A percentile compares a stretch with the other conserved stretches of the same genome.
These are phyloP conservation scores for Arachis hypogaea DNA, from an alignment of 306 rosid species.

Conservation along the genomic window DNA sequence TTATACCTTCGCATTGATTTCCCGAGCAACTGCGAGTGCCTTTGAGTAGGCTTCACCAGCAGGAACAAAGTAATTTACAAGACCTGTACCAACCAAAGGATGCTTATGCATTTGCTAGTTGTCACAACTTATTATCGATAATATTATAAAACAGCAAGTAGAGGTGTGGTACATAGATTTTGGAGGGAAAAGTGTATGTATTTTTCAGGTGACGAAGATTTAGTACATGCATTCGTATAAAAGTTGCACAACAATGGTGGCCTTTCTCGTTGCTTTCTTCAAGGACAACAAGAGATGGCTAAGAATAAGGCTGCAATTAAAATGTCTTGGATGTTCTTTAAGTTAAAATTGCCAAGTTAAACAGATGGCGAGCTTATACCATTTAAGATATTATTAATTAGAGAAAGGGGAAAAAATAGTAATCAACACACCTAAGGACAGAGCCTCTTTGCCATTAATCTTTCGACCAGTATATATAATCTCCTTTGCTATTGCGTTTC, in stretches of 20 bases:
- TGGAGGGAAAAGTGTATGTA: neutral
- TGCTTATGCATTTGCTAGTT: constrained; percentile 28
- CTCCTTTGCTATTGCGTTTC: constrained; percentile 83
- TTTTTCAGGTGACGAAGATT: neutral
- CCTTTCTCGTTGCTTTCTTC: constrained; percentile 22
- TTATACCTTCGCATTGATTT: constrained; percentile 76
- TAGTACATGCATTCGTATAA: constrained; percentile 1
- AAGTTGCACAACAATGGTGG: constrained; percentile 13
- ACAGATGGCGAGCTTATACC: constrained; percentile 8
- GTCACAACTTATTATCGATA: neutral
- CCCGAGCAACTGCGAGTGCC: constrained; percentile 81
- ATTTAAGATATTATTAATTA: constrained; percentile 2
- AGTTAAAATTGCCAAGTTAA: constrained; percentile 10
- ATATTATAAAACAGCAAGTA: neutral
- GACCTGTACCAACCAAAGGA: constrained; percentile 53
- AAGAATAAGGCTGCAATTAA: constrained; percentile 15
- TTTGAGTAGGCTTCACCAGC: constrained; percentile 75
- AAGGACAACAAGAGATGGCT: constrained; percentile 17
- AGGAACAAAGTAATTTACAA: constrained; percentile 83
- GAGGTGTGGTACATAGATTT: neutral
- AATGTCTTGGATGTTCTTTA: constrained; percentile 9
- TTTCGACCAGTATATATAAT: constrained; percentile 80
- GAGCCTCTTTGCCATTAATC: constrained; percentile 72
- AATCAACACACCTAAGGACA: constrained; percentile 67
- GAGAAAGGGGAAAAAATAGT: constrained; percentile 12